phyloP scores from a whole-genome alignment of 352 stramenopile species.

The Phytophthora lateralis region DNA sequence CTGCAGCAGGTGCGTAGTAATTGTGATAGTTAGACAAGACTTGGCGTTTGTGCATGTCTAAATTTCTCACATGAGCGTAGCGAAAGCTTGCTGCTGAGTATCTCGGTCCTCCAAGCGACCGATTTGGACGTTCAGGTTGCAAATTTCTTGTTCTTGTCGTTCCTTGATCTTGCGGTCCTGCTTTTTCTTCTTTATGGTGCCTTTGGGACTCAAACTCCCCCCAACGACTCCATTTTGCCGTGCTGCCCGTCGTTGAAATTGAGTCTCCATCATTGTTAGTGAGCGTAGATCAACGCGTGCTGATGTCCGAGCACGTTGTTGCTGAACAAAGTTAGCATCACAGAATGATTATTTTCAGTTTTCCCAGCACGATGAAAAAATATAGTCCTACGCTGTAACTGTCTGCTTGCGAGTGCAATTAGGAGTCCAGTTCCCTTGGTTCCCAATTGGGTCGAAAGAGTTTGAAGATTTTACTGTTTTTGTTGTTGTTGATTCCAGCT shows the following conservation, averaged over 20 bases:
- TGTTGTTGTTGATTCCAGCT: not conserved
- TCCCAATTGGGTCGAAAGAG: no score
- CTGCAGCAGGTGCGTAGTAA: constrained; percentile 20
- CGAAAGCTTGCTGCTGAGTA: constrained; percentile 69
- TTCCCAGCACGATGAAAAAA: not conserved
- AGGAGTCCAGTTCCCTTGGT: no score
- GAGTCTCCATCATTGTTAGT: constrained; percentile 28
- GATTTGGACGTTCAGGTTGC: constrained; percentile 51
- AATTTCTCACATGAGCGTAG: constrained; percentile 42
- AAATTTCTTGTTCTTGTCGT: constrained; percentile 36
- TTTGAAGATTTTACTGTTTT: not conserved
- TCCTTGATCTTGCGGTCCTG: constrained; percentile 55
- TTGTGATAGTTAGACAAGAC: not conserved
- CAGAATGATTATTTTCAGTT: not conserved
- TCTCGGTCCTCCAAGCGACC: constrained; percentile 68
- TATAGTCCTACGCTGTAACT: no score
- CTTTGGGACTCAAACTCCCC: constrained; percentile 31
- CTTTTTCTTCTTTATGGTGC: constrained; percentile 48
- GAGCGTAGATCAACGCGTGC: not conserved
- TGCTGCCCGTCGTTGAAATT: constrained; percentile 20
- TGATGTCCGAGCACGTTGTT: no score
- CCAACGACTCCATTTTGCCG: not conserved
- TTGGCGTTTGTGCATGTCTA: not conserved
- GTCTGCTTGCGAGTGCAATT: no score
- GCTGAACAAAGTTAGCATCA: not conserved